Percentiles rank a stretch among this genome's conserved stretches.
Conservation (phyloP, 2,329 filamentous ascomycete species). For the Paracorniculantispora psalliotae region DNA sequence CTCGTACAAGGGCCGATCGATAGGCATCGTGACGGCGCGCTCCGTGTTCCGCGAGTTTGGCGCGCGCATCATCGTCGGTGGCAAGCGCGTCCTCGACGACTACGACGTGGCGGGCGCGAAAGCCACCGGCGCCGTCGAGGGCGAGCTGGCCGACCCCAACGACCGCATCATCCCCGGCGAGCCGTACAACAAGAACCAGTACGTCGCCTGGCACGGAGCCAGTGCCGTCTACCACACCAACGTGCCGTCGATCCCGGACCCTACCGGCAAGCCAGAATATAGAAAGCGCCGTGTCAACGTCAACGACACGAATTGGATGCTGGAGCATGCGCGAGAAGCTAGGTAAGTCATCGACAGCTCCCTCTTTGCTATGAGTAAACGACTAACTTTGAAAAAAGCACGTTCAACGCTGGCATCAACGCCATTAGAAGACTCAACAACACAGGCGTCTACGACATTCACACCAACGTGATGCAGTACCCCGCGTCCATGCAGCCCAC, state of each 20-base stretch:
- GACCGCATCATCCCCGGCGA: constrained; percentile 74
- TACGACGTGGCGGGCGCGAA: constrained; percentile 75
- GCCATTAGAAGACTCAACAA: constrained; percentile 64
- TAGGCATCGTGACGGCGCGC: constrained; percentile 91
- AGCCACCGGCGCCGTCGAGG: constrained; percentile 75
- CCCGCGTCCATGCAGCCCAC: constrained; percentile 87
- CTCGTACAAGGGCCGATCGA: constrained; percentile 96
- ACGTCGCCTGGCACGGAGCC: constrained; percentile 96
- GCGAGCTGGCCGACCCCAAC: constrained; percentile 85
- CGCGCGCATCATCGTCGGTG: constrained; percentile 87
- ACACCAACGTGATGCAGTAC: constrained; percentile 89
- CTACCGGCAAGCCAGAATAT: constrained; percentile 68
- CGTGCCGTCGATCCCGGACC: constrained; percentile 68
- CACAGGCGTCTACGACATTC: constrained; percentile 81
- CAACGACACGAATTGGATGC: constrained; percentile 93
- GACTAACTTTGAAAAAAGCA: constrained; percentile 45
- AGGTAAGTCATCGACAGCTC: constrained; percentile 51
- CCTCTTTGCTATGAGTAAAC: neutral
- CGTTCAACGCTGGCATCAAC: constrained; percentile 75
- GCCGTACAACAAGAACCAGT: constrained; percentile 98
- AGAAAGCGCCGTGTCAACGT: constrained; percentile 85
- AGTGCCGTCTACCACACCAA: constrained; percentile 91
- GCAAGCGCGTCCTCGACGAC: constrained; percentile 80
- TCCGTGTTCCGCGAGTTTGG: constrained; percentile 98
- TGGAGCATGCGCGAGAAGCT: constrained; percentile 87